phyloP scores from a whole-genome alignment of 2,329 filamentous ascomycete species.

The Hymenoscyphus infarciens region DNA sequence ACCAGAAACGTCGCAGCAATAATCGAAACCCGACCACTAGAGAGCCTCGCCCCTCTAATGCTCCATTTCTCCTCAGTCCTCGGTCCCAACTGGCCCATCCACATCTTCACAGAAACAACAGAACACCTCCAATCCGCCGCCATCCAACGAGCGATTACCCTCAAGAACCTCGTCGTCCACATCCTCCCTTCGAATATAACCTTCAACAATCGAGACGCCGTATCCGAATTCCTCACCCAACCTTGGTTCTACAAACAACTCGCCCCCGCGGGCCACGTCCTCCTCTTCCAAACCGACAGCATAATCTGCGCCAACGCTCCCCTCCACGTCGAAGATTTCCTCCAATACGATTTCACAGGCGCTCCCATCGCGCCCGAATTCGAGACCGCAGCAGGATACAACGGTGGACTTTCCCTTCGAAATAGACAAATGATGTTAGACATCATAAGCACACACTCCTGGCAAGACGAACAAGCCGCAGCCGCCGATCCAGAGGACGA shows the following conservation, averaged over 20 bases:
- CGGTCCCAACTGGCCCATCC: conserved; percentile 41
- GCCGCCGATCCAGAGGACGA: conserved; percentile 1
- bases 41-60: conserved; percentile 35
- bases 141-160: conserved; percentile 36
- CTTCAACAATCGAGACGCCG: conserved; percentile 31
- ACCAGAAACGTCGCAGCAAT: conserved; percentile 32
- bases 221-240: conserved; percentile 34
- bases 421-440: conserved; percentile 33
- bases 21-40: conserved; percentile 33
- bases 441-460: conserved; percentile 23
- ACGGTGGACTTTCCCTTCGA: conserved; percentile 36
- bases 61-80: conserved; percentile 39
- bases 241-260: conserved; percentile 35
- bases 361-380: conserved; percentile 26
- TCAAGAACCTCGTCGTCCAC: conserved; percentile 35
- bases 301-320: conserved; percentile 32
- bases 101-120: conserved; percentile 37
- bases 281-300: conserved; percentile 35
- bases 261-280: conserved; percentile 31
- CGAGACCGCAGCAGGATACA: conserved; percentile 26
- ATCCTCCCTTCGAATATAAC: conserved; percentile 35
- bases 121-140: conserved; percentile 28
- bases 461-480: conserved; percentile 19
- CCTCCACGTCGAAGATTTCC: conserved; percentile 29
- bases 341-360: conserved; percentile 36